Conservation (phyloP, 768 basidiomycete species). For the Panaeolus cyanescens region DNA sequence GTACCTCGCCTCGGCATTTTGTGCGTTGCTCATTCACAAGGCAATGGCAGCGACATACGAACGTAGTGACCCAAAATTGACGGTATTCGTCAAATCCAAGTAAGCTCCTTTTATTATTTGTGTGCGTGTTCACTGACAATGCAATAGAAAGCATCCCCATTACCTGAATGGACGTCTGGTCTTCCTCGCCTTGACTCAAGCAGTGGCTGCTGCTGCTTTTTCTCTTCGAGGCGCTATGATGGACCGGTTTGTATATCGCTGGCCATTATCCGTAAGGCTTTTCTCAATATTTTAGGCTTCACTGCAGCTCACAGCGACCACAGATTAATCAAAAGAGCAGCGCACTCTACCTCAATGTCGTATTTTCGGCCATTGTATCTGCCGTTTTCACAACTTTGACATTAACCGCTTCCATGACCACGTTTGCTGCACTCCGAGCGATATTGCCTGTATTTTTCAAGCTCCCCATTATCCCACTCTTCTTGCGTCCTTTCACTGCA, state of each 20-base stretch:
- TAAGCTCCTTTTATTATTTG: constrained; percentile 26
- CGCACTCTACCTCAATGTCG: constrained; percentile 13
- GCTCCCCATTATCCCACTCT: constrained; percentile 49
- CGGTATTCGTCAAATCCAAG: constrained; percentile 70
- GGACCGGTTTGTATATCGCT: constrained; percentile 58
- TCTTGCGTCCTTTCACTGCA: constrained; percentile 61
- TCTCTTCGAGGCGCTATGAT: constrained; percentile 60
- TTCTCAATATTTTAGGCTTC: background rate
- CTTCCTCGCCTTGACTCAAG: constrained; percentile 59
- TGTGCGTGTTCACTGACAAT: background rate
- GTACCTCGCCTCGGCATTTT: constrained; percentile 49
- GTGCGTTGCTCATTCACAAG: constrained; percentile 45
- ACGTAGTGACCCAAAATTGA: constrained; percentile 43
- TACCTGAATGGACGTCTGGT: constrained; percentile 71
- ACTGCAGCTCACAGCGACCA: background rate
- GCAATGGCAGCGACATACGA: constrained; percentile 37
- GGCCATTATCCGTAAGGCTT: constrained; percentile 30
- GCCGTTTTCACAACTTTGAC: constrained; percentile 41
- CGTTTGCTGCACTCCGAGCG: constrained; percentile 51
- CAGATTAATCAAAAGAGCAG: constrained; percentile 10
- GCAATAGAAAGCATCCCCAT: constrained; percentile 66
- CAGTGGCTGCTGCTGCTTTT: constrained; percentile 46
- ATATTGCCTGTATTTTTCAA: constrained; percentile 53
- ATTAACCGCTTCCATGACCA: constrained; percentile 35
- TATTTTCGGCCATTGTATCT: constrained; percentile 37